Conservation (phyloP, 2,329 filamentous ascomycete genomes). For the Alternaria arbusti region DNA sequence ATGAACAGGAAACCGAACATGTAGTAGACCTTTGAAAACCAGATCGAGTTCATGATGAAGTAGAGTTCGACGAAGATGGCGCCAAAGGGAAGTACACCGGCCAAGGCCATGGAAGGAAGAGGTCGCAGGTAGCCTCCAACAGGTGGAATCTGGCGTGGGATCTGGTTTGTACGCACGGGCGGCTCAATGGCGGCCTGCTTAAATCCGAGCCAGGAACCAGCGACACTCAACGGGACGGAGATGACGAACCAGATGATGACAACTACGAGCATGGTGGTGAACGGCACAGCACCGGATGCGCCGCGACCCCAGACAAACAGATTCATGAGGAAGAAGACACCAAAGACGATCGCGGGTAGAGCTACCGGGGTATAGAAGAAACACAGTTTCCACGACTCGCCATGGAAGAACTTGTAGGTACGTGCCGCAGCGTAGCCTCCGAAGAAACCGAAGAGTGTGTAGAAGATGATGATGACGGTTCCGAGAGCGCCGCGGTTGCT, state of each 20-base stretch:
- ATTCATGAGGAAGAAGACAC: conserved; percentile 89
- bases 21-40: conserved; percentile 99
- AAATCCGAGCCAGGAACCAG: conserved; percentile 93
- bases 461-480: conserved; percentile 90
- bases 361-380: conserved; percentile 86
- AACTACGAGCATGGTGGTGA: conserved; percentile 95
- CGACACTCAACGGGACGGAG: conserved; percentile 87
- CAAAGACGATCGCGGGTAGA: conserved; percentile 85
- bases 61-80: conserved; percentile 98
- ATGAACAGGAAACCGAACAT: conserved; percentile 99
- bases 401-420: conserved; percentile 92
- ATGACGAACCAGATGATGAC: conserved; percentile 97
- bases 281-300: conserved; percentile 92
- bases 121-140: conserved; percentile 82
- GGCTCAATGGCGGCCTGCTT: conserved; percentile 71
- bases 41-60: conserved; percentile 99
- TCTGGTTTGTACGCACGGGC: conserved; percentile 95
- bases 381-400: conserved; percentile 93
- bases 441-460: conserved; percentile 89
- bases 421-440: conserved; percentile 89
- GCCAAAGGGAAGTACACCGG: conserved; percentile 90
- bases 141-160: conserved; percentile 93
- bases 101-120: conserved; percentile 87
- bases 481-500: conserved; percentile 94
- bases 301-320: conserved; percentile 94